Evolutionary conservation across 371 early-diverging fungal genomes (phyloP), one percentile per base, ranked within the genome.

Genomic region (Mortierella sp.): DNA sequence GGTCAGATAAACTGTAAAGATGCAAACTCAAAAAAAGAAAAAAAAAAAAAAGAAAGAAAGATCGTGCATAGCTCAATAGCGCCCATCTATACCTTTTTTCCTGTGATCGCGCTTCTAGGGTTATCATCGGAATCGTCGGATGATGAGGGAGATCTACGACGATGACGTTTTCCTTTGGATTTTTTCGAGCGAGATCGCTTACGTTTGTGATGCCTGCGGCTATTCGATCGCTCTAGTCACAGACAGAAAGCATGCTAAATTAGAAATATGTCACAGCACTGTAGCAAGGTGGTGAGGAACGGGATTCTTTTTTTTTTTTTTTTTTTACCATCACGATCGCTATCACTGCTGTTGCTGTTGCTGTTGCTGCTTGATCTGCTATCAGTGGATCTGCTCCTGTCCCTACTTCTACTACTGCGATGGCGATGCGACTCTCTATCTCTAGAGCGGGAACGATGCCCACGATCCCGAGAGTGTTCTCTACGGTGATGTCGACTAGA

Each of bases 91-190:
- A 79, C 79, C 74, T 70, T 80, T 57, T 80, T 33, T 58, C 81
- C 81, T 9, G 81, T 75, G 21, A 80, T 80, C 9, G 65, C 81
- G 33, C 81, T 80, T 0, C 75, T 65, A 61, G 63, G 81, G 45
- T 71, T 75, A 7, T 60, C 72, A 22, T 76, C 79, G 28, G 81
- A 80, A 22, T 75, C 81, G n/a, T 55, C 61, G 0, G 81, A 80
- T 7, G 75, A 60, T 2, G 70, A 79, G 4, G 43, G 65, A 16
- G 81, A 80, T 63, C 69, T 67, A 15, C 67, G 72, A 32, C 81
- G 81, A 63, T 61, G 81, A 50, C 72, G 75, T 50, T 69, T 80
- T 47, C 71, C 62, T 72, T 75, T 80, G 40, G 75, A 74, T 52
- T 78, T 69, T 52, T 63, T 77, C 0, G 82, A 77, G 38, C 70